Percentiles rank a stretch among this genome's conserved stretches.
Evolutionary conservation across 352 stramenopile species (phyloP).

Genomic region (Peronospora destructor): DNA sequence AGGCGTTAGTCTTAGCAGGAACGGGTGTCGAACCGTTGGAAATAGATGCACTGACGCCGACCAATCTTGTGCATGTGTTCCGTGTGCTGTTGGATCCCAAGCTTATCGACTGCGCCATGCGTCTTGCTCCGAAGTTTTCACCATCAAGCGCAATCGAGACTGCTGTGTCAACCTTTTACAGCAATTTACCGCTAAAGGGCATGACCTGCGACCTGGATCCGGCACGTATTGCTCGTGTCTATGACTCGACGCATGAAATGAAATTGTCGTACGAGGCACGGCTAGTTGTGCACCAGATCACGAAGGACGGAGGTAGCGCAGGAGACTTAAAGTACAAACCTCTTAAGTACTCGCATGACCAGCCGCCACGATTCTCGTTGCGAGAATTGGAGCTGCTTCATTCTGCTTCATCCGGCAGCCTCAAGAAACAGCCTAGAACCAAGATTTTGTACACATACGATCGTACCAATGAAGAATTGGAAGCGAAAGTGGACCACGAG

Average conservation of each 20-base stretch:
- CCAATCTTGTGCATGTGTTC: conserved; percentile 42
- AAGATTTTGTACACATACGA: conserved; percentile 31
- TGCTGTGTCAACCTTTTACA: conserved; percentile 55
- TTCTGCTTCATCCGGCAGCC: conserved; percentile 20
- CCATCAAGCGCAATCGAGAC: conserved; percentile 34
- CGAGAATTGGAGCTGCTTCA: conserved; percentile 30
- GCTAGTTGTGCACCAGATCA: conserved; percentile 48
- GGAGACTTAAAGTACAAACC: conserved; percentile 69
- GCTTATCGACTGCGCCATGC: conserved; percentile 32
- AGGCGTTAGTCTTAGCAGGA: conserved; percentile 38
- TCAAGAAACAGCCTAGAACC: conserved; percentile 20
- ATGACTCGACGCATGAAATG: conserved; percentile 48
- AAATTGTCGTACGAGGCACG: conserved; percentile 75
- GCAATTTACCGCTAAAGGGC: conserved; percentile 44
- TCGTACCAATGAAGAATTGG: conserved; percentile 23
- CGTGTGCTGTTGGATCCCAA: conserved; percentile 30
- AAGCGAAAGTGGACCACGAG: conserved; percentile 20
- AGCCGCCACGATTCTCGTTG: conserved; percentile 44
- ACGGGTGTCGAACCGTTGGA: conserved; percentile 41
- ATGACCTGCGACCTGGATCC: conserved; percentile 76
- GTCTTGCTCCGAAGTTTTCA: conserved; percentile 37
- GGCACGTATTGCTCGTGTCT: conserved; percentile 53
- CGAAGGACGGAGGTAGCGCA: conserved; percentile 22
- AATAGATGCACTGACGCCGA: conserved; percentile 31
- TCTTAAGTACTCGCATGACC: conserved; percentile 54